These are phyloP conservation scores for Microcyclospora pomicola DNA, from an alignment of 2,329 filamentous ascomycete genomes.

Conservation along the genomic window DNA sequence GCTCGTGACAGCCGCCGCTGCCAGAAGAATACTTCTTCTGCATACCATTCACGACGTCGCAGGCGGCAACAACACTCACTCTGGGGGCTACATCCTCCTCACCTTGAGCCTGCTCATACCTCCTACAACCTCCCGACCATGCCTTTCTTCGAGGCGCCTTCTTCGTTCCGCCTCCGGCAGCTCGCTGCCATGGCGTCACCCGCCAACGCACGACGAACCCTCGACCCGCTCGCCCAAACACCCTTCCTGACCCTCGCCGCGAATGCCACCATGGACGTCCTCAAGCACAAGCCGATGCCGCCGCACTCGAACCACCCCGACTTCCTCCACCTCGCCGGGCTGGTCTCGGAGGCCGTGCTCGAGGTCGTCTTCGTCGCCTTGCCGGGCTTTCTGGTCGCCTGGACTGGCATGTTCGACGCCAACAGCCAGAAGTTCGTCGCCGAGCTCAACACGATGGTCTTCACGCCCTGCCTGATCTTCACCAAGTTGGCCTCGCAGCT, in stretches of 20 bases:
- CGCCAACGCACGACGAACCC: constrained; percentile 23
- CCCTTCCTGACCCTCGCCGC: constrained; percentile 15
- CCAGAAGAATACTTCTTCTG: too few species aligned
- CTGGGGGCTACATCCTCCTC: too few species aligned
- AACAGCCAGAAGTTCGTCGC: constrained; percentile 94
- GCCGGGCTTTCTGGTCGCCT: constrained; percentile 84
- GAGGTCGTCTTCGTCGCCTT: constrained; percentile 91
- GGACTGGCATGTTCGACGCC: constrained; percentile 83
- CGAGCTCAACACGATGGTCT: constrained; percentile 89
- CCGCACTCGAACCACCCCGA: constrained; percentile 40
- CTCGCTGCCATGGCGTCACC: constrained; percentile 21
- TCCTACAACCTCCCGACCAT: constrained; percentile 14
- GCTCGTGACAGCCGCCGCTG: too few species aligned
- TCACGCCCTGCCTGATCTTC: constrained; percentile 95
- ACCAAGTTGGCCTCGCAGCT: constrained; percentile 92
- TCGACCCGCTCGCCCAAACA: constrained; percentile 11
- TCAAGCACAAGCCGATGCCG: constrained; percentile 4
- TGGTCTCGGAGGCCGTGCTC: constrained; percentile 88
- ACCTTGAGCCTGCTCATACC: neutral
- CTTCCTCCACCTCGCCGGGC: constrained; percentile 55
- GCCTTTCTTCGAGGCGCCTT: constrained; percentile 34
- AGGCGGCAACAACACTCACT: neutral
- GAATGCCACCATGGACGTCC: constrained; percentile 15
- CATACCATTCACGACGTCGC: neutral
- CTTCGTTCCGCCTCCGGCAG: constrained; percentile 29